phyloP scores from a whole-genome alignment of 305 asterid genomes.

The Fraxinus latifolia region DNA sequence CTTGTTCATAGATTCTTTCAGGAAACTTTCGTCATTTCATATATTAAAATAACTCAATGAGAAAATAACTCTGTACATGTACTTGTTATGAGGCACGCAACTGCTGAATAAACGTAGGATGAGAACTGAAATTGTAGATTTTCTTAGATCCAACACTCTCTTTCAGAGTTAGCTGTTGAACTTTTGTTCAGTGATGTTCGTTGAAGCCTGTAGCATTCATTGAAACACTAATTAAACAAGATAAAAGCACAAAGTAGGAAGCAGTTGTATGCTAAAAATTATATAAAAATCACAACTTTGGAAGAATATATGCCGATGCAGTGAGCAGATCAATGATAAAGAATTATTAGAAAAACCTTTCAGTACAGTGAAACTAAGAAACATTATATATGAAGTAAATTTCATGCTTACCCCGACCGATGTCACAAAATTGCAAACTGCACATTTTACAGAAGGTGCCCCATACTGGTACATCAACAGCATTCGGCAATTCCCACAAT shows the following conservation, averaged over 20 bases:
- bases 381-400: neutral
- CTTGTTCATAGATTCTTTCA: neutral
- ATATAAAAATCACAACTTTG: neutral
- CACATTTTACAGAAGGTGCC: conserved; percentile 55
- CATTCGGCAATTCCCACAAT: conserved; percentile 55
- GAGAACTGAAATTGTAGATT: neutral
- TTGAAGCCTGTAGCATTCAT: conserved; percentile 31
- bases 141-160: neutral
- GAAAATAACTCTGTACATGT: neutral
- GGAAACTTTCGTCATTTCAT: neutral
- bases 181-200: conserved; percentile 40
- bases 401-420: conserved; percentile 37
- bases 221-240: neutral
- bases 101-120: neutral
- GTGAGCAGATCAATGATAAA: neutral
- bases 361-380: neutral
- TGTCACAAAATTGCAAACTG: conserved; percentile 57
- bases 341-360: neutral
- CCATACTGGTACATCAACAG: conserved; percentile 53
- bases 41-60: neutral
- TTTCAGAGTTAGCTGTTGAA: conserved; percentile 31
- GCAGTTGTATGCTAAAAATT: neutral
- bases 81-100: neutral
- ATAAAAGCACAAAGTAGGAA: neutral
- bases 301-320: neutral